These are phyloP conservation scores for Coemansia reversa DNA, from an alignment of 192 early-diverging fungal species.

Conservation along the genomic window DNA sequence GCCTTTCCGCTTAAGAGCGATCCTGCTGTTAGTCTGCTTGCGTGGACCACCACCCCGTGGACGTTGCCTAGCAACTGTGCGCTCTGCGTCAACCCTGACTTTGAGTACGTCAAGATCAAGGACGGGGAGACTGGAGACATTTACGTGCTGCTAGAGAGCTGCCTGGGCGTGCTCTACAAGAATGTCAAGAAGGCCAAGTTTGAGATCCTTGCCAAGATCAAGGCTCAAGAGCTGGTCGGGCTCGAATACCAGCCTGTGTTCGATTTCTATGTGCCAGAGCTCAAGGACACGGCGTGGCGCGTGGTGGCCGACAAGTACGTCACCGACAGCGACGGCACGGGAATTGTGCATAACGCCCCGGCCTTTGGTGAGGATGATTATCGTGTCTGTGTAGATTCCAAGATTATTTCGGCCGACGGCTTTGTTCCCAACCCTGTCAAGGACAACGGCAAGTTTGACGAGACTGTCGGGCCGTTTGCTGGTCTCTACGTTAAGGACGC, in stretches of 20 bases:
- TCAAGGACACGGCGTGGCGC: constrained; percentile 78
- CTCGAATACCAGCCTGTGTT: constrained; percentile 91
- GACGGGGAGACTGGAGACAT: constrained; percentile 78
- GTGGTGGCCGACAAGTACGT: constrained; percentile 92
- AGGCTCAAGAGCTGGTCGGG: constrained; percentile 78
- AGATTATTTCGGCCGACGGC: constrained; percentile 79
- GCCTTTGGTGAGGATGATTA: constrained; percentile 99
- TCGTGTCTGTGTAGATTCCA: constrained; percentile 82
- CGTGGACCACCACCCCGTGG: constrained; percentile 99
- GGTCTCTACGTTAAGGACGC: constrained; percentile 94
- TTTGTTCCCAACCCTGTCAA: constrained; percentile 89
- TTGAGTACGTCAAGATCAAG: constrained; percentile 94
- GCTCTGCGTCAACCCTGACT: constrained; percentile 88
- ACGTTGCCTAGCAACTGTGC: constrained; percentile 95
- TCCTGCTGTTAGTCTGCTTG: constrained; percentile 75
- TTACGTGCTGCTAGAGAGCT: constrained; percentile 85
- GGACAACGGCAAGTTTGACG: constrained; percentile 79
- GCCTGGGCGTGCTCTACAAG: constrained; percentile 90
- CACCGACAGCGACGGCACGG: constrained; percentile 90
- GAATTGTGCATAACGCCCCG: constrained; percentile 96
- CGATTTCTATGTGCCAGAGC: constrained; percentile 71
- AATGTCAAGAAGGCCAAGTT: constrained; percentile 93
- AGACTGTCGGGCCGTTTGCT: constrained; percentile 72
- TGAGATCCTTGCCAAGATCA: constrained; percentile 73
- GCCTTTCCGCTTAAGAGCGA: constrained; percentile 90